Evolutionary conservation across 148 eudicot genomes (phyloP), one percentile per base, ranked within the genome.

Genomic region (Beta vulgaris): DNA sequence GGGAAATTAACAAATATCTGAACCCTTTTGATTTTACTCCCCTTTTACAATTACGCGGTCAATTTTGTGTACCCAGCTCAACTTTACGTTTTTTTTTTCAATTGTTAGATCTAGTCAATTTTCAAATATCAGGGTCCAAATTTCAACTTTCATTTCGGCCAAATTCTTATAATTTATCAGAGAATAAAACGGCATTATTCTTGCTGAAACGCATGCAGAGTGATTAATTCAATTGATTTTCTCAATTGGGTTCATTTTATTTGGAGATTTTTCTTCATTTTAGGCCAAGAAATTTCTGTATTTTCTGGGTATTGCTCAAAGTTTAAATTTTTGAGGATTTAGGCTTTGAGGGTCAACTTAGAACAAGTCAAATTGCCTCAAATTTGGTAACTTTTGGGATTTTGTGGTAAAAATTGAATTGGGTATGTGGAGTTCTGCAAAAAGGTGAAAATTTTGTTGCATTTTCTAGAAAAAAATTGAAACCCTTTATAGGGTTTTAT

Each of bases 91-190:
- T 34, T 49, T 37, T 58, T 66, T 23, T 19, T 43, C 42, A 1
- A 13, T 73, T 73, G 62, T 59, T 80, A 68, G 84, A 84, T 81
- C 77, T 61, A 74, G 74, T 78, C 77, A 73, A 69, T 40, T 55
- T 73, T 77, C 63, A 61, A 37, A 48, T 36, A 23, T 71, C 62
- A 61, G 37, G 21, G 35, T 61, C 36, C 69, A 26, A 44, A n/a
- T 28, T 67, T 71, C 49, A 35, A 39, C 48, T 57, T 55, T 18
- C 18, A 26, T 16, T 26, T n/a, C n/a, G n/a, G n/a, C n/a, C n/a
- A n/a, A n/a, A n/a, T n/a, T n/a, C n/a, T n/a, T n/a, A n/a, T n/a
- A n/a, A n/a, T n/a, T n/a, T n/a, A n/a, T n/a, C n/a, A n/a, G n/a
- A n/a, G n/a, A n/a, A n/a, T n/a, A 34, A 55, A 76, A 72, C 69